These are phyloP conservation scores for Dothideomycetes sp. DNA, from an alignment of 2,329 filamentous ascomycete genomes.

Conservation along the genomic window DNA sequence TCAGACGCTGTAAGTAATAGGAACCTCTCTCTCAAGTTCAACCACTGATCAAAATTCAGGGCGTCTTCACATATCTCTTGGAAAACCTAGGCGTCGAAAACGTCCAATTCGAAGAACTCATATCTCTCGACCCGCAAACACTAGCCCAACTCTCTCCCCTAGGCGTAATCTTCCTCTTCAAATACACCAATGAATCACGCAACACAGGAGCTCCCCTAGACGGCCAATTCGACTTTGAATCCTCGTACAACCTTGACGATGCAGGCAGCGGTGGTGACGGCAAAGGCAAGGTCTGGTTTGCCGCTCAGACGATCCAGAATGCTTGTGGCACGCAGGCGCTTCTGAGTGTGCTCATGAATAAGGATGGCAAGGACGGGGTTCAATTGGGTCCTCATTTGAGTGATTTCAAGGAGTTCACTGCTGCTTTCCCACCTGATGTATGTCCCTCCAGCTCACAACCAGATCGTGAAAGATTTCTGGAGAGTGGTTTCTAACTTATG, in stretches of 20 bases:
- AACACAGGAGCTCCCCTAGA: conserved; percentile 61
- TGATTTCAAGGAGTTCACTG: conserved; percentile 82
- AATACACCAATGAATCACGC: conserved; percentile 69
- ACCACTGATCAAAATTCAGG: conserved; percentile 39
- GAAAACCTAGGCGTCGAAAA: conserved; percentile 84
- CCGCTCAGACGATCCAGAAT: conserved; percentile 95
- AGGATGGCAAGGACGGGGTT: conserved; percentile 44
- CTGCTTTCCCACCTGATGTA: conserved; percentile 60
- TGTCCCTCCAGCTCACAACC: conserved; percentile 15
- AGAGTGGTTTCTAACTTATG: neutral
- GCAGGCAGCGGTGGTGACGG: conserved; percentile 19
- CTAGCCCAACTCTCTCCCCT: conserved; percentile 50
- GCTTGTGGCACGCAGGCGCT: conserved; percentile 95
- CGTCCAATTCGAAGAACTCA: conserved; percentile 94
- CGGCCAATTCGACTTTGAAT: conserved; percentile 68
- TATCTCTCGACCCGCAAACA: conserved; percentile 71
- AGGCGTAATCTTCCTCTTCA: conserved; percentile 98
- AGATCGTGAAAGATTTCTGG: neutral
- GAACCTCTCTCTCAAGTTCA: neutral
- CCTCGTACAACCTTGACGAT: conserved; percentile 44
- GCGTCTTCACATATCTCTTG: conserved; percentile 94
- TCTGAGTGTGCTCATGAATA: conserved; percentile 83
- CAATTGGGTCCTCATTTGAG: conserved; percentile 62
- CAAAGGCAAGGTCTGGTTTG: conserved; percentile 64
- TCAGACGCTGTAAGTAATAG: conserved; percentile 70